Evolutionary conservation across 371 early-diverging fungal species (phyloP).

Genomic region (Parasitella parasitica): DNA sequence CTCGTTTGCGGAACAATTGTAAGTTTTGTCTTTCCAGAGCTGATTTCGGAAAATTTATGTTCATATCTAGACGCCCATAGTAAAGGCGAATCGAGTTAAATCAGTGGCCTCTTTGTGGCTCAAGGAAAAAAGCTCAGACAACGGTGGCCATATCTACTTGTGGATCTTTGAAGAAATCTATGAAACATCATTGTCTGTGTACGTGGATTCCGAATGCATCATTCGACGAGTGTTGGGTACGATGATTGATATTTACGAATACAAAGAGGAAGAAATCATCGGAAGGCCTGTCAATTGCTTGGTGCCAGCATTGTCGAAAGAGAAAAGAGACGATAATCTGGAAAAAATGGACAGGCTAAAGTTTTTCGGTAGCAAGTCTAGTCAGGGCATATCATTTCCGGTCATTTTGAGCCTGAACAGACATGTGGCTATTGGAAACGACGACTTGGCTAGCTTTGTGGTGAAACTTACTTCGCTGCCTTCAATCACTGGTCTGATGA

Average conservation of each 20-base stretch:
- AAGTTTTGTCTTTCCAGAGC: constrained; percentile 26
- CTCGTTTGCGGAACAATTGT: constrained; percentile 47
- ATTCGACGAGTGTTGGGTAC: constrained; percentile 47
- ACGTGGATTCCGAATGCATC: constrained; percentile 34
- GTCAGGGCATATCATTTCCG: constrained; percentile 59
- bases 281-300: constrained; percentile 44
- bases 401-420: constrained; percentile 53
- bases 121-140: constrained; percentile 53
- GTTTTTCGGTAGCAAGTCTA: constrained; percentile 64
- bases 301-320: constrained; percentile 40
- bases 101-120: constrained; percentile 71
- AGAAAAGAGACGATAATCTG: constrained; percentile 23
- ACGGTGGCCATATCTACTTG: constrained; percentile 52
- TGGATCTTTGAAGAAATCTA: constrained; percentile 77
- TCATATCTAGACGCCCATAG: not conserved
- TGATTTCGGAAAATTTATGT: constrained; percentile 24
- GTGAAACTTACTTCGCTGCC: constrained; percentile 65
- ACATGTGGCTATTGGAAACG: constrained; percentile 13
- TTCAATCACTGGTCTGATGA: constrained; percentile 63
- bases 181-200: constrained; percentile 48
- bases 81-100: not conserved
- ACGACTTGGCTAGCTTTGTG: constrained; percentile 9
- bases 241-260: constrained; percentile 50
- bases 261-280: constrained; percentile 34
- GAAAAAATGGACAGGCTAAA: constrained; percentile 55